Evolutionary conservation across 805 yeast genomes (phyloP).

Genomic region (Teunomyces barrocoloradensis): DNA sequence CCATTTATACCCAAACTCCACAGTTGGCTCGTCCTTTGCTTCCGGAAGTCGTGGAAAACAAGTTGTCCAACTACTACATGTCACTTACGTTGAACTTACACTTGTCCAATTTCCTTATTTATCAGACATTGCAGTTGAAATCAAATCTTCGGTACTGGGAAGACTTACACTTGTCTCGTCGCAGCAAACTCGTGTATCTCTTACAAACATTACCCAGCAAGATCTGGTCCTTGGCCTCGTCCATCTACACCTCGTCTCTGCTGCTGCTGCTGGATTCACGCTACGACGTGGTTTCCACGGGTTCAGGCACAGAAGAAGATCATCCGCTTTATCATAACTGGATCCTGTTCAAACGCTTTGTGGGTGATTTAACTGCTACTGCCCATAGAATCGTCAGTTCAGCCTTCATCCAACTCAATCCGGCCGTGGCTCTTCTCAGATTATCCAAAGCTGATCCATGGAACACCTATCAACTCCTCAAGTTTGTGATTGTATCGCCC

Average conservation of each 20-base stretch:
- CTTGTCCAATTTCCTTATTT: conserved; percentile 32
- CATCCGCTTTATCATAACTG: conserved; percentile 12
- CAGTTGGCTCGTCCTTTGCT: neutral
- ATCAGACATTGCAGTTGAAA: conserved; percentile 31
- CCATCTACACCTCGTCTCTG: conserved; percentile 6
- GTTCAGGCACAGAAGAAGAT: conserved; percentile 16
- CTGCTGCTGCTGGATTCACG: conserved; percentile 4
- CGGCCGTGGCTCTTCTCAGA: conserved; percentile 14
- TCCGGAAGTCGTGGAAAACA: neutral
- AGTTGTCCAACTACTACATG: conserved; percentile 23
- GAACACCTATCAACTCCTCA: conserved; percentile 4
- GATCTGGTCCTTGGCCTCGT: conserved; percentile 14
- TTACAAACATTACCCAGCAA: conserved; percentile 35
- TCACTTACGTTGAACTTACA: conserved; percentile 22
- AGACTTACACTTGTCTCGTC: conserved; percentile 21
- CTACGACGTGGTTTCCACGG: conserved; percentile 5
- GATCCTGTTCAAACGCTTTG: conserved; percentile 9
- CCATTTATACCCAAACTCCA: conserved; percentile 1
- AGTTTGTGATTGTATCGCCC: conserved; percentile 16
- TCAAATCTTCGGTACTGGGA: conserved; percentile 37
- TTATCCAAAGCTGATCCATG: conserved; percentile 4
- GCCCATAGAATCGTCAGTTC: conserved; percentile 6
- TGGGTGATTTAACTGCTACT: conserved; percentile 5
- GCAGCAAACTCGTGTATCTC: conserved; percentile 28
- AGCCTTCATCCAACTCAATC: conserved; percentile 12